These are phyloP conservation scores for Oryza meyeriana DNA, from an alignment of 176 grass and related monocot genomes.

Conservation along the genomic window DNA sequence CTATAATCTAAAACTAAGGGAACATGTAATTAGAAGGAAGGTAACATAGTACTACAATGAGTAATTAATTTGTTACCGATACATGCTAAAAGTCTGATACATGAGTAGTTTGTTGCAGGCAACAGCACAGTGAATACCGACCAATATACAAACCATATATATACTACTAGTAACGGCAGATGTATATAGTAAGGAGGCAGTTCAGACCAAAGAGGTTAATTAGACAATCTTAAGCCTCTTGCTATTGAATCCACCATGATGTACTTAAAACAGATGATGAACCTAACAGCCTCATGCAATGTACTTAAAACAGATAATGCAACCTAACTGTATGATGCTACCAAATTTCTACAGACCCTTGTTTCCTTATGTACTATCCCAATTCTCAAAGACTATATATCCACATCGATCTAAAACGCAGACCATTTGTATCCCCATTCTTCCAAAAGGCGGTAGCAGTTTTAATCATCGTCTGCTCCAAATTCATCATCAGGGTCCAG, in stretches of 20 bases:
- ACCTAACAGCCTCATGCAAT: background rate
- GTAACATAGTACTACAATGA: background rate
- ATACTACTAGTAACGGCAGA: background rate
- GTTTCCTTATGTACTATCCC: background rate
- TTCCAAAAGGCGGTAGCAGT: conserved; percentile 5
- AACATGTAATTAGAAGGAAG: background rate
- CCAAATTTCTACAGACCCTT: background rate
- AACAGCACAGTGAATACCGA: background rate
- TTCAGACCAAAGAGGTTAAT: too few relatives aligned
- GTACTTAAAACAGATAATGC: too few relatives aligned
- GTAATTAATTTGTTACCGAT: too few relatives aligned
- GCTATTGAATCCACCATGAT: background rate
- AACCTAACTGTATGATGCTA: background rate
- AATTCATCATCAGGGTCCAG: conserved; percentile 80
- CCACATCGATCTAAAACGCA: conserved; percentile 5
- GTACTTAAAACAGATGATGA: background rate
- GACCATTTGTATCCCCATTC: too few relatives aligned
- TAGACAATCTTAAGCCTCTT: background rate
- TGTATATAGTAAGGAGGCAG: too few relatives aligned
- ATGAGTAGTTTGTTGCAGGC: background rate
- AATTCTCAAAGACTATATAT: conserved; percentile 20
- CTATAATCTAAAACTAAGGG: too few relatives aligned
- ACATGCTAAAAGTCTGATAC: background rate
- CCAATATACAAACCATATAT: background rate
- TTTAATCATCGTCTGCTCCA: conserved; percentile 62